phyloP scores from a whole-genome alignment of 495 filamentous ascomycete genomes.

The Xylaria acuta region DNA sequence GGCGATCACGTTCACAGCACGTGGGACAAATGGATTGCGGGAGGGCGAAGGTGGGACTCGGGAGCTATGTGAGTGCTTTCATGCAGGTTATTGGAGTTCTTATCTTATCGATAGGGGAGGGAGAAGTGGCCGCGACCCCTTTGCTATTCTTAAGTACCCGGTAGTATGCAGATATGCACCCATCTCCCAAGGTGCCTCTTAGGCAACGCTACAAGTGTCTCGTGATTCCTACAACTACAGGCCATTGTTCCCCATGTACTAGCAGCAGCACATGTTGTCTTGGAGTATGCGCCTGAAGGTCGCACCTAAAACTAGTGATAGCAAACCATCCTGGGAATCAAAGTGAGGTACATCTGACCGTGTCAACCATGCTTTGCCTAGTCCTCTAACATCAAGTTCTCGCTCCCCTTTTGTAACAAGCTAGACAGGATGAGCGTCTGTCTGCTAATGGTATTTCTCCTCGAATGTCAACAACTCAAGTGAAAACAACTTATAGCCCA shows the following conservation, averaged over 20 bases:
- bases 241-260: background rate
- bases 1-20: slow-evolving; percentile 13
- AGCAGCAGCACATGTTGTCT: background rate
- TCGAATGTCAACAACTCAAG: background rate
- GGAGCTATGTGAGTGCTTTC: slow-evolving; percentile 1
- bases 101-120: slow-evolving; percentile 28
- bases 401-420: background rate
- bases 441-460: background rate
- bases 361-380: background rate
- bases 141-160: background rate
- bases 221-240: slow-evolving; percentile 2
- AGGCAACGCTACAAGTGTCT: background rate
- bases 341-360: slow-evolving; percentile 14
- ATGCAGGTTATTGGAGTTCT: background rate
- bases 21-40: background rate
- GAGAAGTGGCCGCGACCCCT: background rate
- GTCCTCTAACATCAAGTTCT: background rate
- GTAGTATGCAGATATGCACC: background rate
- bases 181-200: background rate
- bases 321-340: slow-evolving; percentile 4
- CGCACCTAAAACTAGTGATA: background rate
- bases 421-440: background rate
- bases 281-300: background rate
- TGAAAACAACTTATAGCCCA: slow-evolving; percentile 46
- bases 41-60: slow-evolving; percentile 3